A percentile compares a stretch with the other conserved stretches of the same genome.
These are phyloP conservation scores for Flaveria ramosissima DNA, from an alignment of 129 eudicot genomes.

Conservation along the genomic window DNA sequence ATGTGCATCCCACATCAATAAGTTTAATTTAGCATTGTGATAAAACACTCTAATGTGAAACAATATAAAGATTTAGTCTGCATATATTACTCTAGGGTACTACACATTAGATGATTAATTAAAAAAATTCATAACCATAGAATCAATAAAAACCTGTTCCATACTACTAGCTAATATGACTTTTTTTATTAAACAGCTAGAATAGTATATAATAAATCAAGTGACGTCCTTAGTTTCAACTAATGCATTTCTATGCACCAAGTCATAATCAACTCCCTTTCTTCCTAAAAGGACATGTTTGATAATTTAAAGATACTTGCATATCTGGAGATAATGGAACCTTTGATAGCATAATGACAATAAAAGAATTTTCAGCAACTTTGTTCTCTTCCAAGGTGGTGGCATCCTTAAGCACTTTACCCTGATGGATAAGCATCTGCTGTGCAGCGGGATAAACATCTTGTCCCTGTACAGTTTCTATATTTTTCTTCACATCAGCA, in stretches of 20 bases:
- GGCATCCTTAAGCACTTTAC: slow-evolving; percentile 84
- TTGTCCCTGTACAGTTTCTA: slow-evolving; percentile 73
- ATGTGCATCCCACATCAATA: neutral
- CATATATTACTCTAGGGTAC: neutral
- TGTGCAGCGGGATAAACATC: slow-evolving; percentile 78
- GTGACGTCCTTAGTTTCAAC: neutral
- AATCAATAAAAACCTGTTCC: neutral
- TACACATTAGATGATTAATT: neutral
- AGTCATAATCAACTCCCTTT: neutral
- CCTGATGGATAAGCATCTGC: slow-evolving; percentile 84
- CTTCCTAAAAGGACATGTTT: neutral
- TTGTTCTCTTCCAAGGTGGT: slow-evolving; percentile 82
- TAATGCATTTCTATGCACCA: neutral
- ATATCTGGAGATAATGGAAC: slow-evolving; percentile 37
- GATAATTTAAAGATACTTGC: neutral
- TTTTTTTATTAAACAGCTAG: neutral
- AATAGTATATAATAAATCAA: neutral
- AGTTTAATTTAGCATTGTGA: neutral
- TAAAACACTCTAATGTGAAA: neutral
- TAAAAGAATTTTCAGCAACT: slow-evolving; percentile 75
- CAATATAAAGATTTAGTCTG: neutral
- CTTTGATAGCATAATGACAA: slow-evolving; percentile 83
- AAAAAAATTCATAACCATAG: neutral
- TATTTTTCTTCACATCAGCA: slow-evolving; percentile 79
- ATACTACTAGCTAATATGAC: too few species aligned